Evolutionary conservation across 2,329 filamentous ascomycete genomes (phyloP).

Genomic region (Penicillium sp.): DNA sequence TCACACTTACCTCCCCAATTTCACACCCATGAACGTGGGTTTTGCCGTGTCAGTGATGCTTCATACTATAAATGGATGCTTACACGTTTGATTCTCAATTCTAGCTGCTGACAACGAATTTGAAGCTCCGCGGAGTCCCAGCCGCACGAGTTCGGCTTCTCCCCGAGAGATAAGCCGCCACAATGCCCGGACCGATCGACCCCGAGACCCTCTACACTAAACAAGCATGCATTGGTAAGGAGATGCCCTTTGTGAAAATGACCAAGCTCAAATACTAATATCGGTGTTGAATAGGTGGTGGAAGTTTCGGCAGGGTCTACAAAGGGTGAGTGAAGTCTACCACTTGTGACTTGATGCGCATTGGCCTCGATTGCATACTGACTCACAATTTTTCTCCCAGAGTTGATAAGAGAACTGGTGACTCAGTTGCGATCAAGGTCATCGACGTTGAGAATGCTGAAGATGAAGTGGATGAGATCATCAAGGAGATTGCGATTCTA

Average conservation of each 20-base stretch:
- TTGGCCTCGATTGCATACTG: constrained; percentile 2
- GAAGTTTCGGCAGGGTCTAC: constrained; percentile 98
- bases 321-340: constrained; percentile 69
- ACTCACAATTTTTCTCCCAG: constrained; percentile 44
- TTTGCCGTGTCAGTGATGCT: not conserved
- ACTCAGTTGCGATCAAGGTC: constrained; percentile 95
- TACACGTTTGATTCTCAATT: not conserved
- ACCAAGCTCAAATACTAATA: not conserved
- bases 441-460: constrained; percentile 99
- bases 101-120: not conserved
- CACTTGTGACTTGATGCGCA: not conserved
- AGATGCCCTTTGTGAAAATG: not conserved
- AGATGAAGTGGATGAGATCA: constrained; percentile 99
- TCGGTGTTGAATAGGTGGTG: constrained; percentile 65
- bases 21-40: not conserved
- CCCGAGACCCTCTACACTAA: constrained; percentile 92
- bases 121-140: not conserved
- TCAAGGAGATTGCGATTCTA: constrained; percentile 96
- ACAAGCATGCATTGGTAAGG: constrained; percentile 79
- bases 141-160: not conserved
- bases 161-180: constrained; percentile 14
- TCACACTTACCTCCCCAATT: not conserved
- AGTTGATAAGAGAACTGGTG: constrained; percentile 88
- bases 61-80: not conserved
- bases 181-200: constrained; percentile 63